A percentile compares a stretch with the other conserved stretches of the same genome.
Conservation (phyloP, 805 yeast species). For the Diddensiella caesifluorescens region DNA sequence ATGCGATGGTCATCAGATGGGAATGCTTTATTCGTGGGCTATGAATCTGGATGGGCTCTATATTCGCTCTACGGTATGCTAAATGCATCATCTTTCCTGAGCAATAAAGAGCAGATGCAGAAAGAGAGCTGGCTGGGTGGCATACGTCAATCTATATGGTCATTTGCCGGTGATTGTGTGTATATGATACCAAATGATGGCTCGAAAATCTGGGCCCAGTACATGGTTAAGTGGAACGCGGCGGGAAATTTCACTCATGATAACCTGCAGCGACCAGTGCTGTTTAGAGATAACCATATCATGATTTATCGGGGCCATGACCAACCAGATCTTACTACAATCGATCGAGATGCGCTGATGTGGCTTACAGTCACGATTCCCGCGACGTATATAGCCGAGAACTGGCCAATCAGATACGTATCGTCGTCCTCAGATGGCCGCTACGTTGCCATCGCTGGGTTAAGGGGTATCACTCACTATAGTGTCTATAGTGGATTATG, state of each 20-base stretch:
- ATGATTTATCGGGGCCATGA: constrained; percentile 44
- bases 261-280: constrained; percentile 40
- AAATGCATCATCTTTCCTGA: constrained; percentile 36
- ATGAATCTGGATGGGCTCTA: constrained; percentile 43
- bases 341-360: constrained; percentile 38
- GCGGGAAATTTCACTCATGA: constrained; percentile 24
- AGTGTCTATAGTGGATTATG: constrained; percentile 39
- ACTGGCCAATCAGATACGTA: constrained; percentile 40
- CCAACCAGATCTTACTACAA: constrained; percentile 38
- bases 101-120: constrained; percentile 21
- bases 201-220: constrained; percentile 21
- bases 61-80: constrained; percentile 45
- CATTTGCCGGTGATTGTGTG: constrained; percentile 35
- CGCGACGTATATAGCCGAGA: constrained; percentile 39
- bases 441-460: constrained; percentile 47
- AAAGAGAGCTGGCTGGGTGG: constrained; percentile 26
- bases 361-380: constrained; percentile 48
- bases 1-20: constrained; percentile 38
- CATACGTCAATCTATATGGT: constrained; percentile 30
- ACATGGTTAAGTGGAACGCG: constrained; percentile 31
- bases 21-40: constrained; percentile 30
- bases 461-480: constrained; percentile 42
- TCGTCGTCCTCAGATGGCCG: constrained; percentile 45
- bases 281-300: constrained; percentile 38
- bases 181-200: constrained; percentile 27